Conservation (phyloP, 2,329 filamentous ascomycete species). For the Bipolaris gigantea region DNA sequence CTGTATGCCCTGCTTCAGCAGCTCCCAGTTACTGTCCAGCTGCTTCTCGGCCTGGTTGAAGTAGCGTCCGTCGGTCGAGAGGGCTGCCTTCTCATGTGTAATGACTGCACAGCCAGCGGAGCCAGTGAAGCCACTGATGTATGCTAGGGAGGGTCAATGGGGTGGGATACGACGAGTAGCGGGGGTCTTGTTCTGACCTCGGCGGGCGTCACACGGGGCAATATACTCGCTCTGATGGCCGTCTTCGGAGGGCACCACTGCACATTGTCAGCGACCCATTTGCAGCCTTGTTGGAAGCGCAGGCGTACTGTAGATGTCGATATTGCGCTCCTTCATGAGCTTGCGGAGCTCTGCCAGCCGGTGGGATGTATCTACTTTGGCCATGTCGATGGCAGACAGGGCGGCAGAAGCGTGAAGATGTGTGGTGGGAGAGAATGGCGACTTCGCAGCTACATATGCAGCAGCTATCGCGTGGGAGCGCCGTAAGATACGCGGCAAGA, state of each 20-base stretch:
- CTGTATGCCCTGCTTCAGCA: conserved; percentile 90
- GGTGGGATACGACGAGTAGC: conserved; percentile 19
- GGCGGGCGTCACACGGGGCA: conserved; percentile 87
- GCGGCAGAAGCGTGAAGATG: conserved; percentile 37
- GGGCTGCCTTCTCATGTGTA: conserved; percentile 79
- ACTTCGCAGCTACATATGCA: conserved; percentile 31
- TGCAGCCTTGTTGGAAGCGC: background rate
- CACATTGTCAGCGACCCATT: conserved; percentile 40
- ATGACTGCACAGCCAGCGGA: conserved; percentile 93
- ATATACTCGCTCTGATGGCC: conserved; percentile 98
- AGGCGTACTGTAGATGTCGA: conserved; percentile 86
- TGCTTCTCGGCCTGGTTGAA: conserved; percentile 96
- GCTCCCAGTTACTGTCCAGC: conserved; percentile 85
- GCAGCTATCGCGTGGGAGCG: conserved; percentile 33
- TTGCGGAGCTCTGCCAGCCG: conserved; percentile 76
- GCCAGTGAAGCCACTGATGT: conserved; percentile 90
- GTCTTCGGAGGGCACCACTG: conserved; percentile 95
- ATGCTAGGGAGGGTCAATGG: conserved; percentile 57
- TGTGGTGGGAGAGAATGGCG: conserved; percentile 18
- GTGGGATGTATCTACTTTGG: conserved; percentile 74
- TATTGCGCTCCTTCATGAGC: conserved; percentile 82
- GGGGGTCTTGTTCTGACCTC: conserved; percentile 54
- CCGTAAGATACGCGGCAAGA: conserved; percentile 33
- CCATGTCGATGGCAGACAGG: conserved; percentile 62
- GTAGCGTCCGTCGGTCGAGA: conserved; percentile 95